These are phyloP conservation scores for Trametes polyzona DNA, from an alignment of 1,284 basidiomycete genomes.

Conservation along the genomic window DNA sequence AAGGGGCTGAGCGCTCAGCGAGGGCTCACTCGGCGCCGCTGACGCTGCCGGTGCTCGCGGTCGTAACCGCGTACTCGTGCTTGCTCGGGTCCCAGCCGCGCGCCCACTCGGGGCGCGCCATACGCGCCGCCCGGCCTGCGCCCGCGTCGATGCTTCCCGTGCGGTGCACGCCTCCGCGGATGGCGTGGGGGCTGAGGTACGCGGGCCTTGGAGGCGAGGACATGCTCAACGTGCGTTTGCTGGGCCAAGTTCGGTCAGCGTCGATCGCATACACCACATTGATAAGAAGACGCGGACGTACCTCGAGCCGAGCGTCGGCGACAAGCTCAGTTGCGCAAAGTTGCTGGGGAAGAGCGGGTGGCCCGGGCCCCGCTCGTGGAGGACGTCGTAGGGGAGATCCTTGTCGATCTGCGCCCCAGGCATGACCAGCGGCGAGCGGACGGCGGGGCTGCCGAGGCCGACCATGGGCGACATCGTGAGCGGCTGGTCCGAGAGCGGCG, in stretches of 20 bases:
- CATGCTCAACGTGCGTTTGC: slow-evolving; percentile 33
- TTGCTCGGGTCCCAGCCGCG: slow-evolving; percentile 38
- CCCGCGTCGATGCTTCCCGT: slow-evolving; percentile 16
- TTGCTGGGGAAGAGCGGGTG: slow-evolving; percentile 64
- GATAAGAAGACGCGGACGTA: slow-evolving; percentile 32
- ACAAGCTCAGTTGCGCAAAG: slow-evolving; percentile 61
- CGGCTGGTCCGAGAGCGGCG: slow-evolving; percentile 4
- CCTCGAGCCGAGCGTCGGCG: slow-evolving; percentile 62
- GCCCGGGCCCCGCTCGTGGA: slow-evolving; percentile 57
- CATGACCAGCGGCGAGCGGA: slow-evolving; percentile 11
- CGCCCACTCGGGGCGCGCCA: slow-evolving; percentile 37
- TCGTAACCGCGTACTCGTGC: slow-evolving; percentile 42
- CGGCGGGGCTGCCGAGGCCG: slow-evolving; percentile 21
- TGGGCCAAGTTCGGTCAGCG: neutral
- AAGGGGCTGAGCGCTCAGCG: no score
- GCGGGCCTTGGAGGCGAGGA: slow-evolving; percentile 35
- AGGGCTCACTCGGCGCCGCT: slow-evolving; percentile 20
- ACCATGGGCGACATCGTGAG: slow-evolving; percentile 17
- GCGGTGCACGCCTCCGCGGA: slow-evolving; percentile 24
- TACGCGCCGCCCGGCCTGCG: slow-evolving; percentile 18
- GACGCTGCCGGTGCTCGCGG: slow-evolving; percentile 36
- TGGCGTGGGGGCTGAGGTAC: slow-evolving; percentile 32
- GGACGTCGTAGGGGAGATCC: slow-evolving; percentile 34
- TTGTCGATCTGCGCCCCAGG: slow-evolving; percentile 14
- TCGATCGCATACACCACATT: no score